These are phyloP conservation scores for Pythium monospermum DNA, from an alignment of 352 stramenopile species.

Conservation along the genomic window DNA sequence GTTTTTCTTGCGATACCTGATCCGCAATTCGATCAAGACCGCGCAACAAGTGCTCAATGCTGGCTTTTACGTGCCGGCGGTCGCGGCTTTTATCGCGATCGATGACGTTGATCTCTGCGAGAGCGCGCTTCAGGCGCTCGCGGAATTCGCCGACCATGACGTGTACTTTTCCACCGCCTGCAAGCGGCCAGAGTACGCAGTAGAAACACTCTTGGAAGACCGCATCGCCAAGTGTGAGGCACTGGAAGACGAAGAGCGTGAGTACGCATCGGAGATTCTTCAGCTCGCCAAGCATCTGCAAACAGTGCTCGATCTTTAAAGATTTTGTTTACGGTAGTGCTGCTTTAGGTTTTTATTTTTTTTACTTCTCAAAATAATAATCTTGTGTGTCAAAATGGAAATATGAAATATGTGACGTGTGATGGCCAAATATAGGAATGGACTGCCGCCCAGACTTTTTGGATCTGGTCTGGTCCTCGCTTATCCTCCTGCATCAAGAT, in stretches of 20 bases:
- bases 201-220: conserved; percentile 43
- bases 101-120: conserved; percentile 82
- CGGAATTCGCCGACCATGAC: conserved; percentile 59
- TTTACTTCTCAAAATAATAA: too few species aligned
- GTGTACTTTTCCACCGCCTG: conserved; percentile 53
- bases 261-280: conserved; percentile 62
- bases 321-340: too few species aligned
- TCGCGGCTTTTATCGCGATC: conserved; percentile 40
- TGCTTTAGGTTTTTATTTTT: not conserved
- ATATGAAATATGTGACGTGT: conserved; percentile 1
- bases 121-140: conserved; percentile 60
- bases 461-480: too few species aligned
- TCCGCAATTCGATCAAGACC: conserved; percentile 51
- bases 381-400: not conserved
- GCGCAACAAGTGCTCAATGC: conserved; percentile 39
- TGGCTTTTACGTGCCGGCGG: conserved; percentile 43
- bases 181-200: conserved; percentile 38
- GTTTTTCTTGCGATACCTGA: conserved; percentile 81
- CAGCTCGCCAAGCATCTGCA: conserved; percentile 46
- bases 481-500: too few species aligned
- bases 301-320: conserved; percentile 21
- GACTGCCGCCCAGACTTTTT: too few species aligned
- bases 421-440: too few species aligned
- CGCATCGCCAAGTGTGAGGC: conserved; percentile 59
- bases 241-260: conserved; percentile 60